These are phyloP conservation scores for Blastobotrys niveus DNA, from an alignment of 1,139 yeast species.

Conservation along the genomic window DNA sequence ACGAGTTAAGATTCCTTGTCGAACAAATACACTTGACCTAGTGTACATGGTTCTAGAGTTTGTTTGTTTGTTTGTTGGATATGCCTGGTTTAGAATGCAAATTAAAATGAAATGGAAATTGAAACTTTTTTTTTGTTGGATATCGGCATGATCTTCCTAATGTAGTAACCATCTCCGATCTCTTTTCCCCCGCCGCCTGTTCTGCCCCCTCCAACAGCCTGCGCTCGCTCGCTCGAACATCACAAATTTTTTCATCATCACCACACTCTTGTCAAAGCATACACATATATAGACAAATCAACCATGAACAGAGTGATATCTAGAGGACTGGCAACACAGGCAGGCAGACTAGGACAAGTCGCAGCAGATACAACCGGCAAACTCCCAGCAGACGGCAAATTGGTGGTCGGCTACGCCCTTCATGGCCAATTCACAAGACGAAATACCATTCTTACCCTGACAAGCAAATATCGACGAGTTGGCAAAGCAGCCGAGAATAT, in stretches of 20 bases:
- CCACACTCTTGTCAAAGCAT: background rate
- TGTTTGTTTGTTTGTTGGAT: too few species aligned
- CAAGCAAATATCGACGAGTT: constrained; percentile 57
- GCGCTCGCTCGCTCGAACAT: background rate
- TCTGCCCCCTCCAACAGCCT: background rate
- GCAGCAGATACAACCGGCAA: constrained; percentile 7
- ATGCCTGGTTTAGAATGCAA: too few species aligned
- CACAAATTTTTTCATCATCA: constrained; percentile 1
- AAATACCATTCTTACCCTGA: constrained; percentile 73
- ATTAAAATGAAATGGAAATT: too few species aligned
- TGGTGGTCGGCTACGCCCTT: constrained; percentile 54
- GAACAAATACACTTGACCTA: too few species aligned
- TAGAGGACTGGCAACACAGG: background rate
- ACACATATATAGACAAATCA: background rate
- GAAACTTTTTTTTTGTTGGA: too few species aligned
- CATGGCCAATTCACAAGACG: constrained; percentile 75
- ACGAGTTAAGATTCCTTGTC: too few species aligned
- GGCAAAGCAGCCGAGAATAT: constrained; percentile 34
- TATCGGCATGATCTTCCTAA: too few species aligned
- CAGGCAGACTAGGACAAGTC: too few species aligned
- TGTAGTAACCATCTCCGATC: too few species aligned
- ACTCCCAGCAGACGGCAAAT: constrained; percentile 27
- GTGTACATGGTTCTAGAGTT: too few species aligned
- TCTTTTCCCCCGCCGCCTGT: background rate
- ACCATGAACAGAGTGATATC: too few species aligned